phyloP scores from a whole-genome alignment of 2,329 filamentous ascomycete species.

The Alternaria sp. region DNA sequence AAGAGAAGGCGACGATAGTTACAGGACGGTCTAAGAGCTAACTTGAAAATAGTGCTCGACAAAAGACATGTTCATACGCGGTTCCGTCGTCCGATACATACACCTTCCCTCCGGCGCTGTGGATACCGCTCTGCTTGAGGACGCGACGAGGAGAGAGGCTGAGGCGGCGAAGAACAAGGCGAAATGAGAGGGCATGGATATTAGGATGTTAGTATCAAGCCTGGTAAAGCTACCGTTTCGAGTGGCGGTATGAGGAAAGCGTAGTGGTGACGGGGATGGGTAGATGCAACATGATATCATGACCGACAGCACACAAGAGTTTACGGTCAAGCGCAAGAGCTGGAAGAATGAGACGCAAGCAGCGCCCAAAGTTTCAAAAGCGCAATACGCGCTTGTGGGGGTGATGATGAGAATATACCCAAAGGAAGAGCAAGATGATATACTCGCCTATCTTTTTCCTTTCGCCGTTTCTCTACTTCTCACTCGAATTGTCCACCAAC shows the following conservation, averaged over 20 bases:
- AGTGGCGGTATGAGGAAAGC: neutral
- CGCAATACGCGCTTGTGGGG: neutral
- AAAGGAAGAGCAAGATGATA: neutral
- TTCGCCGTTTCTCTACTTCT: neutral
- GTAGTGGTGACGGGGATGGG: neutral
- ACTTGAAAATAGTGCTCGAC: slow-evolving; percentile 68
- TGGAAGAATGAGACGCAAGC: neutral
- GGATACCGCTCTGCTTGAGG: slow-evolving; percentile 85
- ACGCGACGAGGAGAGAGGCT: slow-evolving; percentile 68
- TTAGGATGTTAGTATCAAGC: neutral
- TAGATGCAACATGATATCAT: neutral
- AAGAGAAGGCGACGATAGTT: neutral
- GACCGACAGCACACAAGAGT: neutral
- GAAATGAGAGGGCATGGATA: slow-evolving; percentile 33
- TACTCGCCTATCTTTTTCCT: neutral
- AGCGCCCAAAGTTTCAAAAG: neutral
- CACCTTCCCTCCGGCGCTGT: slow-evolving; percentile 84
- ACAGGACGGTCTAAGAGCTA: neutral
- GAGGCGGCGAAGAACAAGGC: slow-evolving; percentile 51
- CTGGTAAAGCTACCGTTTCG: neutral
- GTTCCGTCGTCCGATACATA: slow-evolving; percentile 91
- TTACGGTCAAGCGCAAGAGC: neutral
- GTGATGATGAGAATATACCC: slow-evolving; percentile 6
- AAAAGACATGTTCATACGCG: slow-evolving; percentile 95
- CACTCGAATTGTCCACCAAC: neutral